phyloP scores from a whole-genome alignment of 1,284 basidiomycete genomes.

The Ustilago shanxiensis region DNA sequence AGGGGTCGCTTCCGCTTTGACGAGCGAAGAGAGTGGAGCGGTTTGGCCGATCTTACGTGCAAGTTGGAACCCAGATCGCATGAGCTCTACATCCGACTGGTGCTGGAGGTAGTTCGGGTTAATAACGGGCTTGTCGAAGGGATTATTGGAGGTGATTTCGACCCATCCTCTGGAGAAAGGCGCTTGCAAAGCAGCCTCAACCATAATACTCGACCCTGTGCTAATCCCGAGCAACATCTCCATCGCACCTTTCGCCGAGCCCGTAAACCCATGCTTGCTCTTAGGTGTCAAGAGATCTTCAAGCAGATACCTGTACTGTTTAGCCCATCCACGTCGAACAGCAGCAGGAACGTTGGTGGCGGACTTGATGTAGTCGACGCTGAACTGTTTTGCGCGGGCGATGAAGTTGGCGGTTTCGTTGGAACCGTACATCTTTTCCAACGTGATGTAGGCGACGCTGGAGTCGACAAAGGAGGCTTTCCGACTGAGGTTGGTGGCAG shows the following conservation, averaged over 20 bases:
- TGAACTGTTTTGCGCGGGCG: constrained; percentile 32
- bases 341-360: constrained; percentile 42
- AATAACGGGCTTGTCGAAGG: constrained; percentile 56
- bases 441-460: constrained; percentile 57
- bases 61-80: constrained; percentile 56
- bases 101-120: constrained; percentile 62
- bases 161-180: constrained; percentile 66
- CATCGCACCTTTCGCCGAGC: constrained; percentile 42
- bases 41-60: constrained; percentile 52
- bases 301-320: constrained; percentile 50
- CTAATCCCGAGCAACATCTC: constrained; percentile 62
- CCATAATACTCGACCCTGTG: constrained; percentile 39
- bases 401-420: constrained; percentile 46
- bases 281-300: constrained; percentile 35
- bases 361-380: constrained; percentile 41
- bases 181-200: constrained; percentile 60
- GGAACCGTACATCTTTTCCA: constrained; percentile 51
- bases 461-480: constrained; percentile 59
- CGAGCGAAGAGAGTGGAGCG: constrained; percentile 36
- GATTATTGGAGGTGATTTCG: constrained; percentile 49
- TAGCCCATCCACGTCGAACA: constrained; percentile 49
- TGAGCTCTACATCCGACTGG: constrained; percentile 51
- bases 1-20: constrained; percentile 34
- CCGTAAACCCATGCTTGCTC: constrained; percentile 39
- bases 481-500: constrained; percentile 38